These are phyloP conservation scores for Castanea crenata DNA, from an alignment of 306 rosid genomes.

Conservation along the genomic window DNA sequence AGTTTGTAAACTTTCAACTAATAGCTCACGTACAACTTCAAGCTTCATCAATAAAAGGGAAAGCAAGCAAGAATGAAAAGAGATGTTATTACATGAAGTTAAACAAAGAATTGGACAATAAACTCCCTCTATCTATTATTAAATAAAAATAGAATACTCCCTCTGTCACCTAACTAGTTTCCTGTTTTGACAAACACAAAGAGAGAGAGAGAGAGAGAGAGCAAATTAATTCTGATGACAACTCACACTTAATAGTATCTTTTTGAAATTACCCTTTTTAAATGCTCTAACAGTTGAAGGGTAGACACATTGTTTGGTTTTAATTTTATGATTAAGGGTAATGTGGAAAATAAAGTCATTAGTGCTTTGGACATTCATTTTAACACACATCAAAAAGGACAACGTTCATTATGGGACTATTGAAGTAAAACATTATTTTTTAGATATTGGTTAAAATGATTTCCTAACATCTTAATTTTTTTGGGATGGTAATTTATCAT, in stretches of 20 bases:
- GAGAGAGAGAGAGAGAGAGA: not conserved
- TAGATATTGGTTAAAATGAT: no score
- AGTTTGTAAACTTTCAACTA: constrained; percentile 43
- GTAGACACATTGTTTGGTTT: not conserved
- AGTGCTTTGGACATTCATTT: not conserved
- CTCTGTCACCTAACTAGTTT: not conserved
- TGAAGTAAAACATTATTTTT: not conserved
- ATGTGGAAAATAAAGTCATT: not conserved
- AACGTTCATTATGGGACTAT: not conserved
- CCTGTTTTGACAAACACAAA: not conserved
- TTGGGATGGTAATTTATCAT: no score
- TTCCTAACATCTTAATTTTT: no score
- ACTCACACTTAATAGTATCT: not conserved
- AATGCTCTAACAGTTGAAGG: not conserved
- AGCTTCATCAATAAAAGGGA: constrained; percentile 55
- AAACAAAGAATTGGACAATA: not conserved
- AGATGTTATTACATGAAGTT: not conserved
- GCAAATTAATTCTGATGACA: not conserved
- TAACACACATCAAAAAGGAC: not conserved
- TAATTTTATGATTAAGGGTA: not conserved
- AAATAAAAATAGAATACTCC: not conserved
- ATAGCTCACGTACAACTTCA: constrained; percentile 69
- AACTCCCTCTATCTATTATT: not conserved
- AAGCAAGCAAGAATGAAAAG: constrained; percentile 8
- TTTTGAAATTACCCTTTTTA: not conserved